A percentile compares a stretch with the other conserved stretches of the same genome.
These are phyloP conservation scores for Ambispora gerdemannii DNA, from an alignment of 192 early-diverging fungal species.

Conservation along the genomic window DNA sequence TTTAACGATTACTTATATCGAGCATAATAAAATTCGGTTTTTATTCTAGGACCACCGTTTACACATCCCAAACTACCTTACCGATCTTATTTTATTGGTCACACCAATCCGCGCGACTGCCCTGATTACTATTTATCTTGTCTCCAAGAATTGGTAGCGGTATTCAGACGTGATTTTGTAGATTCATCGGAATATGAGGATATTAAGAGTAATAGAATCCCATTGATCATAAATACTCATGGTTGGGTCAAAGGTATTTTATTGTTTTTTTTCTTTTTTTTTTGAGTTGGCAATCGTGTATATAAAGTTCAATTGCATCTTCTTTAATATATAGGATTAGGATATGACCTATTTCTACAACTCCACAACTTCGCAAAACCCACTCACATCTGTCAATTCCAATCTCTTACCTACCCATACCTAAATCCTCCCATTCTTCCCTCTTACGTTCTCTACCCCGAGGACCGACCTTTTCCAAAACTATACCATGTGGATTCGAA, in stretches of 20 bases:
- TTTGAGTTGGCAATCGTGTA: slow-evolving; percentile 28
- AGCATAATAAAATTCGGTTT: no score
- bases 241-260: slow-evolving; percentile 83
- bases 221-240: slow-evolving; percentile 93
- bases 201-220: slow-evolving; percentile 44
- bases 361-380: slow-evolving; percentile 60
- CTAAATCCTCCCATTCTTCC: slow-evolving; percentile 46
- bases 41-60: slow-evolving; percentile 79
- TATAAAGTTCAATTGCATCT: slow-evolving; percentile 30
- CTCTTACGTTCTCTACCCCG: slow-evolving; percentile 33
- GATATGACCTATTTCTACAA: slow-evolving; percentile 76
- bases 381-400: slow-evolving; percentile 66
- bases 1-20: background rate
- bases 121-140: slow-evolving; percentile 78
- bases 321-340: slow-evolving; percentile 64
- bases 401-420: slow-evolving; percentile 33
- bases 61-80: slow-evolving; percentile 65
- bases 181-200: slow-evolving; percentile 28
- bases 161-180: slow-evolving; percentile 53
- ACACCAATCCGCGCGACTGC: slow-evolving; percentile 69
- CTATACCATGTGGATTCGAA: slow-evolving; percentile 29
- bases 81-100: slow-evolving; percentile 73
- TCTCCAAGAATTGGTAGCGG: slow-evolving; percentile 56
- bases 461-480: slow-evolving; percentile 25
- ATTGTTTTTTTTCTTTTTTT: slow-evolving; percentile 3